These are phyloP conservation scores for Patellaria atrata DNA, from an alignment of 495 filamentous ascomycete species.

Conservation along the genomic window DNA sequence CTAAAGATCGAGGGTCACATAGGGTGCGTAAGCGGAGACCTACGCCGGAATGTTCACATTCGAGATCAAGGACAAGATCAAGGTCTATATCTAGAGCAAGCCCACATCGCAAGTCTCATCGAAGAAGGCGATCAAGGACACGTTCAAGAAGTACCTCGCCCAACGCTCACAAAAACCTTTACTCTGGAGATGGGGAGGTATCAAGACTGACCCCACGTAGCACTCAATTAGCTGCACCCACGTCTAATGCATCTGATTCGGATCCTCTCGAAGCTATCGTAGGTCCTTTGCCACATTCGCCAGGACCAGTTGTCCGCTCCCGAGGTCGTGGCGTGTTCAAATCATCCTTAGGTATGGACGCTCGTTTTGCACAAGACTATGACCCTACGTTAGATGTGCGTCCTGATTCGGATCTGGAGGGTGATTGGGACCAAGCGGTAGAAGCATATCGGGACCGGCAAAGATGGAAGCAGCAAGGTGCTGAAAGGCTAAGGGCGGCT, in stretches of 20 bases:
- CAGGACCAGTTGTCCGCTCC: constrained; percentile 34
- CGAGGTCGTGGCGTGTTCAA: constrained; percentile 65
- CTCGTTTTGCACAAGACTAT: constrained; percentile 62
- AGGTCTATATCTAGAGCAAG: no score
- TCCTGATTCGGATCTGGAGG: constrained; percentile 35
- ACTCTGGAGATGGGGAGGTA: no score
- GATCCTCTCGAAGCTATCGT: constrained; percentile 69
- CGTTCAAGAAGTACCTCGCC: no score
- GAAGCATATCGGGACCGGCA: constrained; percentile 71
- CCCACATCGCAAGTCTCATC: no score
- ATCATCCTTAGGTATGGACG: constrained; percentile 53
- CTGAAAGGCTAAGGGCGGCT: constrained; percentile 59
- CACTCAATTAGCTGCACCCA: no score
- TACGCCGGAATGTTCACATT: no score
- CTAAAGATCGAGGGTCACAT: constrained; percentile 1
- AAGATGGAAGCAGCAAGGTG: constrained; percentile 65
- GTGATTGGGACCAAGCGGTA: constrained; percentile 73
- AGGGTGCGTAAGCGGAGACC: no score
- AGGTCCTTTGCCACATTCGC: constrained; percentile 56
- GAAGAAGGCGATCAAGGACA: no score
- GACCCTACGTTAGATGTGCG: constrained; percentile 60
- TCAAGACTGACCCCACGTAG: no score
- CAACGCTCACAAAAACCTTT: no score
- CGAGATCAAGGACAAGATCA: no score
- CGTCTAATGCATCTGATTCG: constrained; percentile 35